A percentile compares a stretch with the other conserved stretches of the same genome.
These are phyloP conservation scores for Laburnicola sp. DNA, from an alignment of 2,329 filamentous ascomycete species.

Conservation along the genomic window DNA sequence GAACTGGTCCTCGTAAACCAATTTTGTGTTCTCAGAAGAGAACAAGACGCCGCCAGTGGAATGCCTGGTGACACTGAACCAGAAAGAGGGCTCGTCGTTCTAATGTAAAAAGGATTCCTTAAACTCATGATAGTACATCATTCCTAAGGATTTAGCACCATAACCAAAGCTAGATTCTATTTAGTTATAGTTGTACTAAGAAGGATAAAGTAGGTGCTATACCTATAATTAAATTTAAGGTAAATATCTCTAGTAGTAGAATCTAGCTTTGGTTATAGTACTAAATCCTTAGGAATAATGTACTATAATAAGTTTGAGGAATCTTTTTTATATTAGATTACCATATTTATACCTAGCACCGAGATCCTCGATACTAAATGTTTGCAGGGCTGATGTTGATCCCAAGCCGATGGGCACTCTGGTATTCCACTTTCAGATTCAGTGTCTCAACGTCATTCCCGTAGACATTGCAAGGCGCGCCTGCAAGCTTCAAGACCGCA, in stretches of 20 bases:
- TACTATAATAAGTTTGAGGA: slow-evolving; percentile 68
- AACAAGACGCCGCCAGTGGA: slow-evolving; percentile 69
- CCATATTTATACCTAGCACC: not conserved
- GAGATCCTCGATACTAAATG: slow-evolving; percentile 43
- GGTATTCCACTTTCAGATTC: slow-evolving; percentile 68
- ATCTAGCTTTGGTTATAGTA: slow-evolving; percentile 60
- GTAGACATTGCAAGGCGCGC: slow-evolving; percentile 69
- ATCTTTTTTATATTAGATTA: slow-evolving; percentile 35
- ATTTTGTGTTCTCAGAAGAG: slow-evolving; percentile 62
- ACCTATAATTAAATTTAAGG: slow-evolving; percentile 51
- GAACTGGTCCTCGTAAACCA: slow-evolving; percentile 78
- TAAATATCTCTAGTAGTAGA: slow-evolving; percentile 45
- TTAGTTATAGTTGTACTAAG: not conserved
- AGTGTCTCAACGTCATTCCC: slow-evolving; percentile 72
- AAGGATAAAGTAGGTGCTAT: not conserved
- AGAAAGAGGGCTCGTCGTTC: slow-evolving; percentile 62
- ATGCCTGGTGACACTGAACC: slow-evolving; percentile 58
- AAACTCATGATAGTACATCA: not conserved
- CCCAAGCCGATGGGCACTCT: slow-evolving; percentile 66
- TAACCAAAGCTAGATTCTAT: no score
- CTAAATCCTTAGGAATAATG: slow-evolving; percentile 64
- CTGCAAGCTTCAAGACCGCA: slow-evolving; percentile 57
- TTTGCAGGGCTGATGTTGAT: slow-evolving; percentile 70
- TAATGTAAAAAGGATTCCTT: not conserved
- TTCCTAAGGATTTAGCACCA: no score